A percentile compares a stretch with the other conserved stretches of the same genome.
Evolutionary conservation across 1,284 basidiomycete genomes (phyloP).

Genomic region (Inonotus hispidus): DNA sequence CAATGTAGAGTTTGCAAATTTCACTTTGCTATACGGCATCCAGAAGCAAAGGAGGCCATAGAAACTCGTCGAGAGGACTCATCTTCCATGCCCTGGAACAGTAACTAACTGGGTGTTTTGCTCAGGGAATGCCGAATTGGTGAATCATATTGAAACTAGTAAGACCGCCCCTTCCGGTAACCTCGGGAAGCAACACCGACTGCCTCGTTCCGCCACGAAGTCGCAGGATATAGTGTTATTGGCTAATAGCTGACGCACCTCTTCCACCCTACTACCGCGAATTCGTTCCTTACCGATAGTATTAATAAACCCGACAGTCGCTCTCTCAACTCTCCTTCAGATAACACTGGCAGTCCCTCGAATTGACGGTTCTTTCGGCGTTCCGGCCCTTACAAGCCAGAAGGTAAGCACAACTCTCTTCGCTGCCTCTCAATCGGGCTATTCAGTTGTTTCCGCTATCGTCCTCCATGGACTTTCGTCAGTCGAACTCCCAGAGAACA

Average conservation of each 20-base stretch:
- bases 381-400: neutral
- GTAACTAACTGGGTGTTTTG: neutral
- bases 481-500: neutral
- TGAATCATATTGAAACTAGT: neutral
- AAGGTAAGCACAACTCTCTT: neutral
- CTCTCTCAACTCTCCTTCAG: neutral
- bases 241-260: neutral
- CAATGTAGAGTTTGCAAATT: neutral
- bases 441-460: neutral
- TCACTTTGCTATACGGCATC: neutral
- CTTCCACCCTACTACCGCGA: neutral
- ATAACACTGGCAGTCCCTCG: conserved; percentile 8
- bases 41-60: neutral
- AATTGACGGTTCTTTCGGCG: neutral
- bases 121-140: neutral
- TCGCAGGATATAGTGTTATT: neutral
- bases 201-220: neutral
- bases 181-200: neutral
- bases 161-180: neutral
- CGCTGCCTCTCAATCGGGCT: neutral
- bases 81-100: neutral
- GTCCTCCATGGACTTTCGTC: neutral
- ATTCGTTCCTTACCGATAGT: neutral
- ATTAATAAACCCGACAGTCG: neutral
- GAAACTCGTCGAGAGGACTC: neutral